phyloP scores from a whole-genome alignment of 2,329 filamentous ascomycete genomes.

The Penicillium sumatraense region DNA sequence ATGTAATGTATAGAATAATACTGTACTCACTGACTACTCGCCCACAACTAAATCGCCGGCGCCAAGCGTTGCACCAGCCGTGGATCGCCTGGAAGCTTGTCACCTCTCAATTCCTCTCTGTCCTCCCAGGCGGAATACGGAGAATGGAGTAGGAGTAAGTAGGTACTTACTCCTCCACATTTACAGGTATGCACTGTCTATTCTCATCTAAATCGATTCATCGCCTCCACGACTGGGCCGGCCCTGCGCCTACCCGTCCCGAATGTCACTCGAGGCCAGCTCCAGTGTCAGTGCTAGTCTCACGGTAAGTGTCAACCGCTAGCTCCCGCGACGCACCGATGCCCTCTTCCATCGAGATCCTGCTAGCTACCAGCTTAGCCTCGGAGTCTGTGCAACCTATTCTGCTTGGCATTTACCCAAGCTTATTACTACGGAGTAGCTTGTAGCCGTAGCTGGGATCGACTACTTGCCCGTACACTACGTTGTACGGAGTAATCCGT shows the following conservation, averaged over 20 bases:
- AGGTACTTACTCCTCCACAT: too few relatives aligned
- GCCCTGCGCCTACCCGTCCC: conserved; percentile 21
- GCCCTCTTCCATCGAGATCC: neutral
- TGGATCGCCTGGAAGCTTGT: neutral
- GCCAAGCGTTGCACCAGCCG: neutral
- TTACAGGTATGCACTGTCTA: conserved; percentile 3
- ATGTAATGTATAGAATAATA: neutral
- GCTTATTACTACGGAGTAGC: too few relatives aligned
- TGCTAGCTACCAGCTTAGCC: neutral
- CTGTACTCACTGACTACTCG: neutral
- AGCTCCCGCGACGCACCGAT: too few relatives aligned
- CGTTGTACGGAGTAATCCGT: too few relatives aligned
- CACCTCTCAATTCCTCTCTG: neutral
- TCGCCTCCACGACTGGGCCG: conserved; percentile 14
- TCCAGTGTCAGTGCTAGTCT: neutral
- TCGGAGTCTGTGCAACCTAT: neutral
- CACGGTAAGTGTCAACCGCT: too few relatives aligned
- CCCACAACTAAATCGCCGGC: neutral
- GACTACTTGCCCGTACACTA: too few relatives aligned
- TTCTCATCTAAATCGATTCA: conserved; percentile 21
- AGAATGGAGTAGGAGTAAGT: too few relatives aligned
- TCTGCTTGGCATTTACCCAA: neutral
- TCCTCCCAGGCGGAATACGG: too few relatives aligned
- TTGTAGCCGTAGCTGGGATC: too few relatives aligned
- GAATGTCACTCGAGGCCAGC: conserved; percentile 14